Percentiles rank a stretch among this genome's conserved stretches.
Conservation (phyloP, 352 stramenopile genomes). For the Phytophthora megakarya region DNA sequence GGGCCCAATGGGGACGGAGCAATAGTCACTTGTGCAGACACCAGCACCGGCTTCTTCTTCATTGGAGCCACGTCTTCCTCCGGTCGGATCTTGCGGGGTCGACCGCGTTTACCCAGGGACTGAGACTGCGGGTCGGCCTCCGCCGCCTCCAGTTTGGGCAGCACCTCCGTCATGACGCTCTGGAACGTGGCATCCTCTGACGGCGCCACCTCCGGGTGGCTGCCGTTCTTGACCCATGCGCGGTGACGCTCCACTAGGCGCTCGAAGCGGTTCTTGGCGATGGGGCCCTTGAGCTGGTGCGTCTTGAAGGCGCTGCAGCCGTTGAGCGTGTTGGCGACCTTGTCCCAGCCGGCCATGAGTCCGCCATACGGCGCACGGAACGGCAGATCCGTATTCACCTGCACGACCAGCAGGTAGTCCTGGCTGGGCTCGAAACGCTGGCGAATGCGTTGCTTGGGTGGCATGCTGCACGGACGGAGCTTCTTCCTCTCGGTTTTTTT, state of each 20-base stretch:
- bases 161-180: constrained; percentile 35
- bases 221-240: constrained; percentile 34
- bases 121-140: constrained; percentile 27
- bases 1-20: constrained; percentile 27
- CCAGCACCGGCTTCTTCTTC: constrained; percentile 16
- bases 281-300: constrained; percentile 42
- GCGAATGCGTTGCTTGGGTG: constrained; percentile 36
- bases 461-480: constrained; percentile 9
- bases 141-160: constrained; percentile 37
- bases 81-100: constrained; percentile 29
- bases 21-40: constrained; percentile 14
- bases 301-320: constrained; percentile 41
- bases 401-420: constrained; percentile 38
- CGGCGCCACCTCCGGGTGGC: constrained; percentile 18
- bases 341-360: constrained; percentile 41
- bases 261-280: constrained; percentile 48
- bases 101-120: constrained; percentile 36
- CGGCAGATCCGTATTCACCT: constrained; percentile 40
- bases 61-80: neutral
- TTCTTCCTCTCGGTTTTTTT: constrained; percentile 24
- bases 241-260: constrained; percentile 34
- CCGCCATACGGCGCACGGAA: constrained; percentile 35
- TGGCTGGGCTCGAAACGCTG: constrained; percentile 38
- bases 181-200: constrained; percentile 34
- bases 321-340: constrained; percentile 42